A percentile compares a stretch with the other conserved stretches of the same genome.
phyloP scores from a whole-genome alignment of 768 basidiomycete genomes.

The Rhodotorula graminis region DNA sequence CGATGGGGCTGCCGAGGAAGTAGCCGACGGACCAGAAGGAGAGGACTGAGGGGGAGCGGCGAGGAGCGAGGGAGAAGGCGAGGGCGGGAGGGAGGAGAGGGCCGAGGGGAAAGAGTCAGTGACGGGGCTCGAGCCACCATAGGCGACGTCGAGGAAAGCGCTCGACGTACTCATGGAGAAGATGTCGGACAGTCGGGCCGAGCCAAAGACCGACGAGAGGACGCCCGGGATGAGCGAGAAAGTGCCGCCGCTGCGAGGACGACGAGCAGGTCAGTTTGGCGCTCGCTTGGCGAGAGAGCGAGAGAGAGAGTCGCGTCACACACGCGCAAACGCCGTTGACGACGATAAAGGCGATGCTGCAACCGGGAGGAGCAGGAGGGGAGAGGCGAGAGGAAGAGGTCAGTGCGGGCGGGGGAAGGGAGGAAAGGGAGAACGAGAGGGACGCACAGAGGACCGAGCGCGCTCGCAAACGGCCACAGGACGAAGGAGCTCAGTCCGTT shows the following conservation, averaged over 20 bases:
- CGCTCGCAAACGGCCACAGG: constrained; percentile 43
- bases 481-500: constrained; percentile 39
- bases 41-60: not conserved
- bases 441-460: constrained; percentile 38
- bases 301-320: not conserved
- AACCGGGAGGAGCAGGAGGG: too few species aligned
- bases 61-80: too few species aligned
- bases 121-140: too few species aligned
- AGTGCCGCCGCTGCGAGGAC: constrained; percentile 37
- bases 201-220: constrained; percentile 32
- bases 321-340: constrained; percentile 35
- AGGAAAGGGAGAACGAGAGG: accelerated
- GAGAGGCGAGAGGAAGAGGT: not conserved
- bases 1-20: constrained; percentile 41
- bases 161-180: constrained; percentile 38
- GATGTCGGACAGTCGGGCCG: constrained; percentile 15
- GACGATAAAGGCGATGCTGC: constrained; percentile 34
- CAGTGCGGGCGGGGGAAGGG: not conserved
- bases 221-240: constrained; percentile 43
- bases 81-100: not conserved
- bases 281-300: not conserved
- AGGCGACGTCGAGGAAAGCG: too few species aligned
- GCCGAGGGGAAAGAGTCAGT: constrained; percentile 1
- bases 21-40: constrained; percentile 7
- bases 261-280: too few species aligned